Percentiles rank a stretch among this genome's conserved stretches.
phyloP scores from a whole-genome alignment of 345 rosid genomes.

The Carallia pectinifolia region DNA sequence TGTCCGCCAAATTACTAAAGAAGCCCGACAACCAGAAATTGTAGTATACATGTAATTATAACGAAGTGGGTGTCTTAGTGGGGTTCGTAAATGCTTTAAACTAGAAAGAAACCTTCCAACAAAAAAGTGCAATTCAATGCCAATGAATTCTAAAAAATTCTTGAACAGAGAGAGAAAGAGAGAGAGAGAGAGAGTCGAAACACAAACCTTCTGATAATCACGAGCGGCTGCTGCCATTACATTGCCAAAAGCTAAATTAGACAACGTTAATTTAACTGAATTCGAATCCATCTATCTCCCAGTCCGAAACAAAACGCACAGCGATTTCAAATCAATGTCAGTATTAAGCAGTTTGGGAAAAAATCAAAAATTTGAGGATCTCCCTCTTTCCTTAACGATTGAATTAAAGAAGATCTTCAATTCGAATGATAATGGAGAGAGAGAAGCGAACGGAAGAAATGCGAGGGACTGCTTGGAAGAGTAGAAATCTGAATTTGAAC shows the following conservation, averaged over 20 bases:
- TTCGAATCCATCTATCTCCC: slow-evolving; percentile 67
- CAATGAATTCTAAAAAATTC: not conserved
- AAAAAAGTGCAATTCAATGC: not conserved
- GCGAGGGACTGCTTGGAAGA: too few relatives aligned
- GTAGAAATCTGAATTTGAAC: too few relatives aligned
- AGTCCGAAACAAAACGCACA: not conserved
- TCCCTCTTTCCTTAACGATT: not conserved
- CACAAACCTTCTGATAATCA: slow-evolving; percentile 70
- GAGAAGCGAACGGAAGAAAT: too few relatives aligned
- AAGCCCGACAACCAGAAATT: not conserved
- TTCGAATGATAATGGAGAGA: too few relatives aligned
- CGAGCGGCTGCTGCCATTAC: slow-evolving; percentile 99
- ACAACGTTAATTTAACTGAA: slow-evolving; percentile 80
- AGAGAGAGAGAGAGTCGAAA: not conserved
- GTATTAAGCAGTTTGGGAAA: too few relatives aligned
- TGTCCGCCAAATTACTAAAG: not conserved
- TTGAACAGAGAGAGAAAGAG: not conserved
- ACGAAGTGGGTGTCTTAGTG: not conserved
- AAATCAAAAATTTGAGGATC: not conserved
- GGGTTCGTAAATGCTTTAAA: not conserved
- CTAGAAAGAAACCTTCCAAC: not conserved
- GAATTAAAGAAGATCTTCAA: not conserved
- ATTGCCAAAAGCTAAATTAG: slow-evolving; percentile 87
- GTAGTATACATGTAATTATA: not conserved
- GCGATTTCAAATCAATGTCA: not conserved